Conservation (phyloP, 176 grass and related monocot species). For the Rhynchospora breviuscula region DNA sequence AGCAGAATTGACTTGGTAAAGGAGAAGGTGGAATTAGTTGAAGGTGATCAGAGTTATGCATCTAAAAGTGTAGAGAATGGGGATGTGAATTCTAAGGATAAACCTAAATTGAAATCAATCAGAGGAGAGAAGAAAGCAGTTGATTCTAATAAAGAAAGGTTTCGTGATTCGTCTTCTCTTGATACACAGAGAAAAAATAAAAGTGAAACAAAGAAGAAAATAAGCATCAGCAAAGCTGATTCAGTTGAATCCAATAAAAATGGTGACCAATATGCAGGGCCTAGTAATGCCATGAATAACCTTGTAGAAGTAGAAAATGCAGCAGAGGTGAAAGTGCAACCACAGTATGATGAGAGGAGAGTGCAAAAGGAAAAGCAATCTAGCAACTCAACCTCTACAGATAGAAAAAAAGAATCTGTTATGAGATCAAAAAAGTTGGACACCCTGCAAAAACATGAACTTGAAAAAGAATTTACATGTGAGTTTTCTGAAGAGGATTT, state of each 20-base stretch:
- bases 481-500: conserved; percentile 29
- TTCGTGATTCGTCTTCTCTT: conserved; percentile 27
- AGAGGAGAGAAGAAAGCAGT: conserved; percentile 37
- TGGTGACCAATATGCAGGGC: conserved; percentile 45
- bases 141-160: conserved; percentile 39
- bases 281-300: conserved; percentile 31
- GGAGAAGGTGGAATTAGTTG: conserved; percentile 32
- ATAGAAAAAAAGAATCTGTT: conserved; percentile 48
- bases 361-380: conserved; percentile 51
- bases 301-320: conserved; percentile 42
- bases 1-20: conserved; percentile 28
- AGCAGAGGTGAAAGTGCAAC: conserved; percentile 37
- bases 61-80: conserved; percentile 37
- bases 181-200: conserved; percentile 64
- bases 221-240: conserved; percentile 31
- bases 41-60: conserved; percentile 22
- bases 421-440: conserved; percentile 46
- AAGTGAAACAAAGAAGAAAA: conserved; percentile 51
- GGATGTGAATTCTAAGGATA: conserved; percentile 37
- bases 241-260: conserved; percentile 37
- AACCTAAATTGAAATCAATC: conserved; percentile 49
- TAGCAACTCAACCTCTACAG: conserved; percentile 36
- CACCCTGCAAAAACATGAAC: conserved; percentile 52
- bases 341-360: conserved; percentile 45
- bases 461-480: conserved; percentile 37